These are phyloP conservation scores for Westerdykella ornata DNA, from an alignment of 2,329 filamentous ascomycete genomes.

Conservation along the genomic window DNA sequence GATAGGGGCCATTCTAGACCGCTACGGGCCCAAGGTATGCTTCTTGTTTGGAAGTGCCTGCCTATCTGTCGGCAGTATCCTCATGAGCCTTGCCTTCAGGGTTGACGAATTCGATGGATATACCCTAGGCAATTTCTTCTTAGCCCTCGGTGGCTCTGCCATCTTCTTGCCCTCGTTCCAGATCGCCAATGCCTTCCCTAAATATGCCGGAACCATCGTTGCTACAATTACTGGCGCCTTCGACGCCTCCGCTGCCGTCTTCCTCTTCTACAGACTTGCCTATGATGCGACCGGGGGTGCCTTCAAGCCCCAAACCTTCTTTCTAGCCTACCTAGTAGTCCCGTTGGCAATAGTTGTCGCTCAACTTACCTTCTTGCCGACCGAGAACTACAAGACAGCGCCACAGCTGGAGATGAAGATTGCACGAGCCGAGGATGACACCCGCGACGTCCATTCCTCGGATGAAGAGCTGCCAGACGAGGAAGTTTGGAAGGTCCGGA, in stretches of 20 bases:
- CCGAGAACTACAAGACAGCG: slow-evolving; percentile 68
- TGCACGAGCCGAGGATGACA: slow-evolving; percentile 24
- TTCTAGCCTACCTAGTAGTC: slow-evolving; percentile 64
- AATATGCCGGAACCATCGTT: slow-evolving; percentile 69
- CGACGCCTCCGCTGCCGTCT: slow-evolving; percentile 73
- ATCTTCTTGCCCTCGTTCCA: slow-evolving; percentile 80
- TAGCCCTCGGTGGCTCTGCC: slow-evolving; percentile 73
- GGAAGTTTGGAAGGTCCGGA: slow-evolving; percentile 40
- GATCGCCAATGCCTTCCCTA: slow-evolving; percentile 75
- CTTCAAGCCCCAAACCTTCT: slow-evolving; percentile 63
- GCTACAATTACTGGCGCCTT: slow-evolving; percentile 76
- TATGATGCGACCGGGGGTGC: slow-evolving; percentile 54
- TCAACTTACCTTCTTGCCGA: slow-evolving; percentile 67
- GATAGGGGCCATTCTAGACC: slow-evolving; percentile 34
- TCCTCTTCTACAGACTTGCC: slow-evolving; percentile 65
- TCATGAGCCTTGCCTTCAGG: slow-evolving; percentile 35
- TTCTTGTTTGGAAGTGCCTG: slow-evolving; percentile 27
- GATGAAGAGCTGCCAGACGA: slow-evolving; percentile 50
- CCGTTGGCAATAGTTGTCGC: slow-evolving; percentile 59
- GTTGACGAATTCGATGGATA: slow-evolving; percentile 42
- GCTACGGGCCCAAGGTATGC: slow-evolving; percentile 32
- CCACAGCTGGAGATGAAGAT: slow-evolving; percentile 34
- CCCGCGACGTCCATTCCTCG: slow-evolving; percentile 46
- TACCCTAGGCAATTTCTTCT: slow-evolving; percentile 65
- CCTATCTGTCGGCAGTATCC: slow-evolving; percentile 29